Percentiles rank a stretch among this genome's conserved stretches.
These are phyloP conservation scores for Simplicillium sp. DNA, from an alignment of 2,329 filamentous ascomycete genomes.

Conservation along the genomic window DNA sequence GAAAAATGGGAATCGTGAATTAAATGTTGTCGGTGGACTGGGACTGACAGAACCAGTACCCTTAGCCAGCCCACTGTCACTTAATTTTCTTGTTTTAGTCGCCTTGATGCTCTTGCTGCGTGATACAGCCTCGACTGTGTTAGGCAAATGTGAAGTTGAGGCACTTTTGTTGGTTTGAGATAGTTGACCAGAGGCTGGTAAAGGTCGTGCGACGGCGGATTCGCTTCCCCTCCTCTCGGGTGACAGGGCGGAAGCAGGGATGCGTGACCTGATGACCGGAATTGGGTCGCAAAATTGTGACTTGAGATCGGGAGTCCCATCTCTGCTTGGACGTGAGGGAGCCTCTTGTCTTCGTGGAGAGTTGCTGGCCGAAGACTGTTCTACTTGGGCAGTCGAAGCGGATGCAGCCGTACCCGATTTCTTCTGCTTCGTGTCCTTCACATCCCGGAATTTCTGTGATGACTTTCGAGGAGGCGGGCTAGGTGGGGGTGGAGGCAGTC, in stretches of 20 bases:
- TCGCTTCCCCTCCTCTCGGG: constrained; percentile 36
- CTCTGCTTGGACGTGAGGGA: constrained; percentile 41
- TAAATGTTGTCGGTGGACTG: not conserved
- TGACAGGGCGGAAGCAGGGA: constrained; percentile 37
- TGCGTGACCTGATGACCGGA: constrained; percentile 54
- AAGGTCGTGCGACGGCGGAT: constrained; percentile 12
- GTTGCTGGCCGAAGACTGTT: constrained; percentile 2
- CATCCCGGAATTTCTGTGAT: constrained; percentile 41
- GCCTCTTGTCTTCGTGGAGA: constrained; percentile 21
- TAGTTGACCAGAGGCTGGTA: constrained; percentile 18
- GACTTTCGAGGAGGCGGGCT: constrained; percentile 55
- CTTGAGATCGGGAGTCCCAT: constrained; percentile 55
- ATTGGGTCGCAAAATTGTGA: constrained; percentile 41
- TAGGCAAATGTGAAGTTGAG: constrained; percentile 21
- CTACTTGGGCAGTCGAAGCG: constrained; percentile 12
- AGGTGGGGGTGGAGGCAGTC: constrained; percentile 38
- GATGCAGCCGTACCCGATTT: constrained; percentile 8
- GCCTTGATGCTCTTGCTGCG: constrained; percentile 6
- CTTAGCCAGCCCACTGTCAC: not conserved
- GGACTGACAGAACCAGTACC: not conserved
- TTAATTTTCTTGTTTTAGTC: not conserved
- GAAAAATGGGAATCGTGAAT: constrained; percentile 64
- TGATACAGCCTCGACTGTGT: constrained; percentile 10
- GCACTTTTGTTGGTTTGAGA: constrained; percentile 17
- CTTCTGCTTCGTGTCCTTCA: too few relatives aligned